Base-by-base conservation (phyloP, 768 basidiomycete genomes). In the Albatrellus ellisii region DNA sequence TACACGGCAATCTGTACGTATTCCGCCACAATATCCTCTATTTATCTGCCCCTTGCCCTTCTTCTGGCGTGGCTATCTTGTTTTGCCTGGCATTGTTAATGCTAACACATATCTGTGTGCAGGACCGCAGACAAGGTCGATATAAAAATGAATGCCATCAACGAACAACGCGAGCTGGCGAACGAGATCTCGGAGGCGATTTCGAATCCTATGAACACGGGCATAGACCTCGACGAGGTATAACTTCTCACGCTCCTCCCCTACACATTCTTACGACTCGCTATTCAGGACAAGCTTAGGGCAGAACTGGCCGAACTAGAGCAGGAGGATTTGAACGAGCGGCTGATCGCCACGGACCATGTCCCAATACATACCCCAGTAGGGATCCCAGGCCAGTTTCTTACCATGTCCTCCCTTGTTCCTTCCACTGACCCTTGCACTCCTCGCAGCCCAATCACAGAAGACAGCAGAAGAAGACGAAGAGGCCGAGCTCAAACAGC, bases 171-270 rank as follows among this genome's bases (percentile, higher is more conserved):
- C 57, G 87, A 89, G 40, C 68, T 94, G 48, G 89, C 91, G 41
- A 81, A 82, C 56, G 95, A 99, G 67, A 85, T 98, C 48, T 81
- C 83, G 41, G 83, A 87, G 10, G 75, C 82, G 40, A 87, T 98
- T 54, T 82, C 88, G 34, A 77, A 74, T 54, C 83, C 85, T 20
- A 53, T 68, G 24, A 67, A 69, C 41, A 64, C 67, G 37, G 73
- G 73, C 26, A 57, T 72, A 47, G 64, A 68, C 25, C 44, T 75
- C 35, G 89, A 92, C 59, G 87, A 91, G 55, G 91, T 86, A 53
- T 49, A 69, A 46, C 4, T 26, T 33, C 9, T 25, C 35, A 15
- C 6, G 14, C 36, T 52, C 17, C 49, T 29, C 26, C 9, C 40
- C n/a, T 9, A 4, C 25, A 7, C 20, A 14, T 36, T 36, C 17